phyloP scores from a whole-genome alignment of 169 alveolate genomes.

The Plasmodium cynomolgi region DNA sequence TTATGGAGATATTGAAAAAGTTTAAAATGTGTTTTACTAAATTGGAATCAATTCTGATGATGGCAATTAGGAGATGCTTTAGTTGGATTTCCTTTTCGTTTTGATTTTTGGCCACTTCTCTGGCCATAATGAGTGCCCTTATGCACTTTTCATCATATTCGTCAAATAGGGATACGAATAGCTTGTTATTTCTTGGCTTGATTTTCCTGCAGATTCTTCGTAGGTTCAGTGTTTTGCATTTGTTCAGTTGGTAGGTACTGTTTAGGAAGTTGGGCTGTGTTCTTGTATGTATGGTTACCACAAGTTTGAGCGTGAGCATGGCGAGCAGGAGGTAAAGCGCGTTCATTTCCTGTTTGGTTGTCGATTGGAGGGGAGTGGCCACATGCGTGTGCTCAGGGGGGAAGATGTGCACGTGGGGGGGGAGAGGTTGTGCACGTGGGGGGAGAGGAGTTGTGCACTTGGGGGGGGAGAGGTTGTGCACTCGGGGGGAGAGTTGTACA shows the following conservation, averaged over 20 bases:
- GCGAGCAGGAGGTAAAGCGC: constrained; percentile 11
- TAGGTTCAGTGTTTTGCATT: constrained; percentile 2
- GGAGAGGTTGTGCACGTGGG: background rate
- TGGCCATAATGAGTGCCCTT: constrained; percentile 66
- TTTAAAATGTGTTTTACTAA: constrained; percentile 40
- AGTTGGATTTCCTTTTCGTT: constrained; percentile 28
- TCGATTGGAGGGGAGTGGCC: background rate
- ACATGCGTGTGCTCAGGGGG: background rate
- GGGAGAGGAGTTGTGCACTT: background rate
- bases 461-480: background rate
- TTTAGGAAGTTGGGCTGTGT: constrained; percentile 17
- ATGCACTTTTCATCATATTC: constrained; percentile 68
- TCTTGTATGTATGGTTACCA: constrained; percentile 37
- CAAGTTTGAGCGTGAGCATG: constrained; percentile 17
- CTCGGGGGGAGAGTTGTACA: background rate
- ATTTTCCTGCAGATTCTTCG: constrained; percentile 12
- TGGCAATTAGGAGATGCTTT: constrained; percentile 50
- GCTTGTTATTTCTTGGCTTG: constrained; percentile 7
- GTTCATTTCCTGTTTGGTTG: constrained; percentile 39
- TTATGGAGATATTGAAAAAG: constrained; percentile 37
- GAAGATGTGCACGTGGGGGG: background rate
- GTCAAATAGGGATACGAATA: constrained; percentile 33
- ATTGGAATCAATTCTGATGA: constrained; percentile 27
- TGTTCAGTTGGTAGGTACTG: constrained; percentile 17
- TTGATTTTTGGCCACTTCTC: constrained; percentile 70